Evolutionary conservation across 345 rosid genomes (phyloP).

Genomic region (Populus davidiana): DNA sequence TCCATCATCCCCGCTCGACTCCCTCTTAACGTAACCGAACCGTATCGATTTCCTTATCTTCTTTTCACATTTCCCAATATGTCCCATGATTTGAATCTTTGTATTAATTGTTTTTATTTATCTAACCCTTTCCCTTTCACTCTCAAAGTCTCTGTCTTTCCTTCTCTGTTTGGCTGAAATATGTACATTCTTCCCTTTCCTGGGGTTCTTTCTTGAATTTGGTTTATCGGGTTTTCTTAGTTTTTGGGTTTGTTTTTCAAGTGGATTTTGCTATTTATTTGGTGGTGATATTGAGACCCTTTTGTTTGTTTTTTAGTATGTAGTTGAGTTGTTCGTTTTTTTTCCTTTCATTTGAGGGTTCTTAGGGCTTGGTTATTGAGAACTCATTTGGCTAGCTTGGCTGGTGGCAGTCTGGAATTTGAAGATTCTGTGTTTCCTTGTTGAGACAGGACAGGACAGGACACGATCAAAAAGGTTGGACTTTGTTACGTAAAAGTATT

Average conservation of each 20-base stretch:
- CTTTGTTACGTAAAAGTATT: not conserved
- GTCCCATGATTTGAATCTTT: not conserved
- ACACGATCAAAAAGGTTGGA: slow-evolving; percentile 1
- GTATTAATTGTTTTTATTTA: not conserved
- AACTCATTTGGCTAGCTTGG: not conserved
- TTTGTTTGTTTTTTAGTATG: not conserved
- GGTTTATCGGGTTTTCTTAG: not conserved
- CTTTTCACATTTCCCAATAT: slow-evolving; percentile 9
- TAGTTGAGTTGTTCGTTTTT: not conserved
- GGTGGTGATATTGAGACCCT: not conserved
- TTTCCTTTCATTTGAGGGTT: not conserved
- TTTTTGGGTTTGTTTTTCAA: not conserved
- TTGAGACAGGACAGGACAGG: not conserved
- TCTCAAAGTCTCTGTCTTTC: not conserved
- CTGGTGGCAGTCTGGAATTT: not conserved
- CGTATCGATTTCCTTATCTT: slow-evolving; percentile 5
- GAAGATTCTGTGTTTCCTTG: not conserved
- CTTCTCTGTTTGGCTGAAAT: not conserved
- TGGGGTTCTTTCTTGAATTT: not conserved
- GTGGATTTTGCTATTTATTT: not conserved
- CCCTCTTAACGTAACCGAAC: not conserved
- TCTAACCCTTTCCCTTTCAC: not conserved
- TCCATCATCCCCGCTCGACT: not conserved
- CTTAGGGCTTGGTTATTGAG: not conserved
- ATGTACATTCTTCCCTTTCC: not conserved